Conservation (phyloP, 176 grass and related monocot species). For the Guadua angustifolia region DNA sequence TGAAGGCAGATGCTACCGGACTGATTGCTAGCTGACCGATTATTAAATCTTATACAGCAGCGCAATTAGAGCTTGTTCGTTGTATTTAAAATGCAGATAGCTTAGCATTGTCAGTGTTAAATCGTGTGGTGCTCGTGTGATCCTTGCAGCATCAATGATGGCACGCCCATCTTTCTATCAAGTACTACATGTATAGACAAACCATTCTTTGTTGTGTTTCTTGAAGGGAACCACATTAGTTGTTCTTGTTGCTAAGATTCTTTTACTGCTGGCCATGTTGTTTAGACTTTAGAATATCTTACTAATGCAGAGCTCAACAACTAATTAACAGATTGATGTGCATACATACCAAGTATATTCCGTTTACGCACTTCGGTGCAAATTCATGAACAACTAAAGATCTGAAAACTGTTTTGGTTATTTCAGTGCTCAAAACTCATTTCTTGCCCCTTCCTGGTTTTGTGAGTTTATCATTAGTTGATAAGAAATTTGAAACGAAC, state of each 20-base stretch:
- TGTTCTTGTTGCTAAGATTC: background rate
- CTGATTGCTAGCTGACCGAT: background rate
- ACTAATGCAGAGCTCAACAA: background rate
- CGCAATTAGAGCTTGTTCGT: background rate
- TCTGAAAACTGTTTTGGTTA: background rate
- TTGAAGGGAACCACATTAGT: background rate
- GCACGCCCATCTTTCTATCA: too few species aligned
- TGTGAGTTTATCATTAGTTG: background rate
- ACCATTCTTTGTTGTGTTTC: background rate
- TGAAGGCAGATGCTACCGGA: background rate
- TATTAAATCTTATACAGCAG: conserved; percentile 29
- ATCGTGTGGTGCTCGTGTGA: background rate
- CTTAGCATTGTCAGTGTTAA: background rate
- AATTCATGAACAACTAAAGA: background rate
- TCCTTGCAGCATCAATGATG: background rate
- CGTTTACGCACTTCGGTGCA: background rate
- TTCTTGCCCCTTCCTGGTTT: background rate
- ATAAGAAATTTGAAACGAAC: too few species aligned
- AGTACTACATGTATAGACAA: background rate
- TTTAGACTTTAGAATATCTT: background rate
- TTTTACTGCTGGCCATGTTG: conserved; percentile 11
- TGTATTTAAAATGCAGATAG: background rate
- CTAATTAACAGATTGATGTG: background rate
- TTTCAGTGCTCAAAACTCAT: background rate
- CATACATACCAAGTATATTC: background rate